Percentiles rank a stretch among this genome's conserved stretches.
These are phyloP conservation scores for Stagonosporopsis vannaccii DNA, from an alignment of 2,329 filamentous ascomycete genomes.

Conservation along the genomic window DNA sequence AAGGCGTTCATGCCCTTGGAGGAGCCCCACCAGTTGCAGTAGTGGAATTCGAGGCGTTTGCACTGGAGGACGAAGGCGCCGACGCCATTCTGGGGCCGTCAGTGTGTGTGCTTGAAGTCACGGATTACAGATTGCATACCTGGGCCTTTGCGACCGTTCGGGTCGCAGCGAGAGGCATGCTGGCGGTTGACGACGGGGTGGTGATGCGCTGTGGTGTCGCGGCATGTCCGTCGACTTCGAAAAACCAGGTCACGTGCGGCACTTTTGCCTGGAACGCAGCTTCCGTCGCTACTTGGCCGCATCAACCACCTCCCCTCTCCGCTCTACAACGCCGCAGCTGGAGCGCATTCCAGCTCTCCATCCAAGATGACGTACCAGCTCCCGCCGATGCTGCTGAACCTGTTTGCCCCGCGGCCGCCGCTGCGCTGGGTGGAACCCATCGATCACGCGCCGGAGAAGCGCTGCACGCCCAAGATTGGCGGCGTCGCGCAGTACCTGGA, in stretches of 20 bases:
- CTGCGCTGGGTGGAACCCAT: slow-evolving; percentile 85
- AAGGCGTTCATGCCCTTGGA: slow-evolving; percentile 94
- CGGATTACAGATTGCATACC: slow-evolving; percentile 50
- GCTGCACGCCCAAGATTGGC: slow-evolving; percentile 74
- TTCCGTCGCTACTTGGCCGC: slow-evolving; percentile 20
- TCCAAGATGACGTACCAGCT: slow-evolving; percentile 90
- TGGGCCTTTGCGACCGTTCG: slow-evolving; percentile 63
- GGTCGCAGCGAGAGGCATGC: slow-evolving; percentile 59
- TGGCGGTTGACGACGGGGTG: slow-evolving; percentile 30
- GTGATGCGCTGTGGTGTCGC: slow-evolving; percentile 1
- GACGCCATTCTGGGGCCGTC: slow-evolving; percentile 60
- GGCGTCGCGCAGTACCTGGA: slow-evolving; percentile 79
- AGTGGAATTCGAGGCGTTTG: slow-evolving; percentile 94
- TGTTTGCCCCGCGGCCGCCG: slow-evolving; percentile 93
- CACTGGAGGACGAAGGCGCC: slow-evolving; percentile 97
- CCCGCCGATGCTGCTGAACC: slow-evolving; percentile 86
- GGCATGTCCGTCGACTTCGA: slow-evolving; percentile 1
- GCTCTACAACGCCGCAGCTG: slow-evolving; percentile 25
- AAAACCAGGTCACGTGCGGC: slow-evolving; percentile 37
- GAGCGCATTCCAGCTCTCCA: slow-evolving; percentile 45
- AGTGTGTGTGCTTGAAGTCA: neutral
- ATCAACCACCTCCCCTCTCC: slow-evolving; percentile 21
- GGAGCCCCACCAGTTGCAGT: slow-evolving; percentile 95
- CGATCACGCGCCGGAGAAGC: slow-evolving; percentile 83
- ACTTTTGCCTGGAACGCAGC: slow-evolving; percentile 19